phyloP scores from a whole-genome alignment of 306 rosid genomes.

The Quillaja saponaria region DNA sequence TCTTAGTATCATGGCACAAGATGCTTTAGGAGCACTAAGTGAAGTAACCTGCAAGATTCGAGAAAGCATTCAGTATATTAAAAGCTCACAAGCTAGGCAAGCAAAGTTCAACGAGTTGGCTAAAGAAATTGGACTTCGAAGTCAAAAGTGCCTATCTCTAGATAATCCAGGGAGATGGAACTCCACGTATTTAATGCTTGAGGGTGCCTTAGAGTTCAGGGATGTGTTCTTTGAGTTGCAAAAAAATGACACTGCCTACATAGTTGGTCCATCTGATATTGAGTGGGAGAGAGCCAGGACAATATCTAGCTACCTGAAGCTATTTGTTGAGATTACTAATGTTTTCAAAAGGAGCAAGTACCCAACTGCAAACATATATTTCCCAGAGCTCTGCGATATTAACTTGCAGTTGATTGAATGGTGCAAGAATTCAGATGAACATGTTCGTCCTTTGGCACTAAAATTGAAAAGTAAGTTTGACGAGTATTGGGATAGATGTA shows the following conservation, averaged over 20 bases:
- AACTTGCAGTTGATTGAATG: conserved; percentile 85
- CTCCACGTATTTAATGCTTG: conserved; percentile 80
- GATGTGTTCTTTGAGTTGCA: conserved; percentile 72
- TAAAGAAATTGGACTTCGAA: conserved; percentile 62
- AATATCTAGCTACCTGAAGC: conserved; percentile 72
- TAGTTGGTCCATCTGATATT: conserved; percentile 52
- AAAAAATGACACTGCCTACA: conserved; percentile 59
- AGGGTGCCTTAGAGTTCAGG: conserved; percentile 71
- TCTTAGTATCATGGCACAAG: conserved; percentile 48
- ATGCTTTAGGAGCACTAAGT: conserved; percentile 56
- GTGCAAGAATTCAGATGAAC: conserved; percentile 81
- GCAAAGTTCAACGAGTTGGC: conserved; percentile 70
- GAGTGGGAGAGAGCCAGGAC: conserved; percentile 74
- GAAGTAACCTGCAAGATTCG: conserved; percentile 60
- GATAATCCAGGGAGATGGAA: conserved; percentile 77
- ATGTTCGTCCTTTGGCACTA: conserved; percentile 58
- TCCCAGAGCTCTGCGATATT: conserved; percentile 88
- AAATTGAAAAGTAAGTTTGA: conserved; percentile 86
- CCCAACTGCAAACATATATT: conserved; percentile 76
- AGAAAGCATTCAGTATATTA: conserved; percentile 61
- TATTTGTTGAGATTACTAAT: conserved; percentile 64
- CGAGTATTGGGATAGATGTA: conserved; percentile 88
- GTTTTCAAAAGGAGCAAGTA: conserved; percentile 57
- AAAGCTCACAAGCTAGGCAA: conserved; percentile 65
- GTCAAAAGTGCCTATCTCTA: conserved; percentile 55